phyloP scores from a whole-genome alignment of 2,329 filamentous ascomycete species.

The Curvularia hawaiiensis region DNA sequence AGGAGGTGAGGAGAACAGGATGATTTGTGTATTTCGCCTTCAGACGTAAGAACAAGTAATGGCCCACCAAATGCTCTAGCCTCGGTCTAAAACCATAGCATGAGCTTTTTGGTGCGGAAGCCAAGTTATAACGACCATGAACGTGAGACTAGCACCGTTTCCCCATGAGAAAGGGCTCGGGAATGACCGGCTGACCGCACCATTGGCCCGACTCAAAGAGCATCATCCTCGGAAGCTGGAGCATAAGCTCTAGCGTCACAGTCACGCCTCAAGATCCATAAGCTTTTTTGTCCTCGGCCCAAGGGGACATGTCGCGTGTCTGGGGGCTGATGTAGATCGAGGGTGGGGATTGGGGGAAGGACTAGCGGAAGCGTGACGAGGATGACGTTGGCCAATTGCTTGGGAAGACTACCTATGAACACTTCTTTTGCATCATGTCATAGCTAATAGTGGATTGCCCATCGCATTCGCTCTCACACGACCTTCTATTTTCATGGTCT shows the following conservation, averaged over 20 bases:
- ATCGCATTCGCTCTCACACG: neutral
- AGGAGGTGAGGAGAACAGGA: neutral
- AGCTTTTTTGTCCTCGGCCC: slow-evolving; percentile 42
- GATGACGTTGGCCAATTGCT: slow-evolving; percentile 46
- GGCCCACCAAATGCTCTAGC: slow-evolving; percentile 30
- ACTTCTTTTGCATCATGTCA: slow-evolving; percentile 3
- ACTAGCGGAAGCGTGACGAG: slow-evolving; percentile 29
- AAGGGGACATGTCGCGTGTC: slow-evolving; percentile 33
- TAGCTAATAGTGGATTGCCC: neutral
- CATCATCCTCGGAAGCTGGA: slow-evolving; percentile 37
- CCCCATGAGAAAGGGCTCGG: slow-evolving; percentile 28
- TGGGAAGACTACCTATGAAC: slow-evolving; percentile 14
- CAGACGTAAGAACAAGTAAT: slow-evolving; percentile 22
- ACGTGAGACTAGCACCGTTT: slow-evolving; percentile 20
- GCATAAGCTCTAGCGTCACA: slow-evolving; percentile 9
- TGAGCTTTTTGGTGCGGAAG: slow-evolving; percentile 19
- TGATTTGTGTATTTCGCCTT: slow-evolving; percentile 3
- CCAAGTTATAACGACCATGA: slow-evolving; percentile 33
- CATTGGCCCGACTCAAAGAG: slow-evolving; percentile 41
- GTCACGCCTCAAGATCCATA: slow-evolving; percentile 15
- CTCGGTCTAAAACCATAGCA: slow-evolving; percentile 24
- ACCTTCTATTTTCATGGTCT: neutral
- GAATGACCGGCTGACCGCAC: slow-evolving; percentile 40
- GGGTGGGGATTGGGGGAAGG: slow-evolving; percentile 22
- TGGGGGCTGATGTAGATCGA: slow-evolving; percentile 29